Base-by-base conservation (phyloP, 805 yeast species). In the Scheffersomyces coipomensis region DNA sequence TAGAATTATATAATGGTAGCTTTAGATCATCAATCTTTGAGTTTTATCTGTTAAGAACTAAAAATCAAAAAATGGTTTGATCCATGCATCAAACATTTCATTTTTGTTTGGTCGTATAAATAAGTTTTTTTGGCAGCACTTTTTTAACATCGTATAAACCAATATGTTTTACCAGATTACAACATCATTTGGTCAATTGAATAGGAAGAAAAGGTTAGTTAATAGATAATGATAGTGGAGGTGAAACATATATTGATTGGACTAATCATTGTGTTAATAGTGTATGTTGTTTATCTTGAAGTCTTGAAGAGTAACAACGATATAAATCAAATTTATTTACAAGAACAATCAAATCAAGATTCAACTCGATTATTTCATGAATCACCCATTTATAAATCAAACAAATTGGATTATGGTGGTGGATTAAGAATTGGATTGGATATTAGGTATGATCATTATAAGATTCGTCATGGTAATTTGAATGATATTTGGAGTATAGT, bases 301-400 rank as follows among this genome's bases (percentile, higher is more conserved):
- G 52, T 57, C 34, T 41, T 65, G 10, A 63, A 69, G 15, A 58
- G 62, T 36, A 49, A 72, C 26, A 70, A 74, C 37, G 89, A 84
- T 49, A 75, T 82, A 19, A 76, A 76, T 39, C 78, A 76, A 33
- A 60, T 78, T 24, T 83, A 83, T 10, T 61, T 83, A 23, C 57
- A 63, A 26, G 75, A 78, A 48, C 97, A 89, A 58, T 75, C 95
- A 1, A 71, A 80, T 16, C 61, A 83, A 24, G 76, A 84, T 2
- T 63, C 81, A 5, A 82, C 87, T 1, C 69, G 95, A n/a, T 68
- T 73, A 31, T 67, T 70, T 4, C 70, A 75, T 35, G 95, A 89
- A 56, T 77, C 90, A 12, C 90, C 96, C 0, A 68, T 85, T 9
- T 82, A 85, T 58, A 74, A 93, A 46, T 83, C 88, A 36, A 79